phyloP scores from a whole-genome alignment of 1,284 basidiomycete genomes.

The Tremellales sp. region DNA sequence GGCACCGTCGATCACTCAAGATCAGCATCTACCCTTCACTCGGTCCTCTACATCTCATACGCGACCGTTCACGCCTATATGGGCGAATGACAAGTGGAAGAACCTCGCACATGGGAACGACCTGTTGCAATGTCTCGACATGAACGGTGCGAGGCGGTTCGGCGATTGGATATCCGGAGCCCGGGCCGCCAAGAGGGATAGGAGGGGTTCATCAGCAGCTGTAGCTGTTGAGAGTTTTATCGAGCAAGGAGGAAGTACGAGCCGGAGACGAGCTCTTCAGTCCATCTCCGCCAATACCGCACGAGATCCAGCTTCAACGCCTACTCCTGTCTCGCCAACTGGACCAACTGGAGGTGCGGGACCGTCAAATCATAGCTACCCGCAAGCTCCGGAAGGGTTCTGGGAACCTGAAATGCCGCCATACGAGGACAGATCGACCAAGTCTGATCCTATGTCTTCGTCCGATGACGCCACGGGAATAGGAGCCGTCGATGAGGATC shows the following conservation, averaged over 20 bases:
- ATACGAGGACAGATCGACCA: constrained; percentile 8
- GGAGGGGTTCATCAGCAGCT: background rate
- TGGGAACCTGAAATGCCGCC: constrained; percentile 21
- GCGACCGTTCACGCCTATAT: constrained; percentile 27
- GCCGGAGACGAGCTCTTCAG: background rate
- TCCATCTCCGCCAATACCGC: too few species aligned
- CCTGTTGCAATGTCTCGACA: constrained; percentile 29
- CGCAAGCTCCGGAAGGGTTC: constrained; percentile 14
- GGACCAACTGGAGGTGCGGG: constrained; percentile 6
- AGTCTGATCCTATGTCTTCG: constrained; percentile 10
- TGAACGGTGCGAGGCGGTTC: constrained; percentile 25
- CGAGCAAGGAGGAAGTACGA: background rate
- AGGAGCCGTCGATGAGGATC: constrained; percentile 8
- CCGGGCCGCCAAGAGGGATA: constrained; percentile 5
- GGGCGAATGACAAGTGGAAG: constrained; percentile 32
- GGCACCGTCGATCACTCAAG: background rate
- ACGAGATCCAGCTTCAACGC: background rate
- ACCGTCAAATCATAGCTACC: too few species aligned
- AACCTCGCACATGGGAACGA: constrained; percentile 17
- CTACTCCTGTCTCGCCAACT: background rate
- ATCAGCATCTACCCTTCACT: constrained; percentile 20
- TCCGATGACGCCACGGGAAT: constrained; percentile 12
- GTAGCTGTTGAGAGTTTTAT: background rate
- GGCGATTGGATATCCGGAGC: constrained; percentile 36
- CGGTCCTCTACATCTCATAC: constrained; percentile 10